Base-by-base conservation (phyloP, 2,329 filamentous ascomycete species). In the Pseudogymnoascus sp. region DNA sequence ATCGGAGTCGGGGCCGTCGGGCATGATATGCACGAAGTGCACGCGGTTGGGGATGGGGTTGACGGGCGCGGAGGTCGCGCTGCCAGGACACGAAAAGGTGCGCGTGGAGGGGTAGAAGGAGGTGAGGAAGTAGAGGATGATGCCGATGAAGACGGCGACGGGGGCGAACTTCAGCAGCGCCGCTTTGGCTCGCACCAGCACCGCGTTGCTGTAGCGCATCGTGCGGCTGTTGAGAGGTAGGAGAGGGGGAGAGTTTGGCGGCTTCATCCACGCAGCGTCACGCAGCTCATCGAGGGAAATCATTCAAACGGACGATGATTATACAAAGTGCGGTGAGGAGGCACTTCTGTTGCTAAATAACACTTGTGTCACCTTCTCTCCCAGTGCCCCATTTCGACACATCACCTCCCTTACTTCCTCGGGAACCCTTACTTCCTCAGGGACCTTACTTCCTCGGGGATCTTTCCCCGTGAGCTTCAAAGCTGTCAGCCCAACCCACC, bases 21-120 rank as follows among this genome's bases (percentile, higher is more conserved):
- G 49, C 16, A 68, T 64, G 36, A 72, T 62, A 64, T 67, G 69
- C 43, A 72, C 63, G 36, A 70, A 72, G 59, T 72, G 71, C 3
- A 72, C 70, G 37, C 68, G 63, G 46, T 69, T 68, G 4, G 71
- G 71, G 11, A 72, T 71, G 34, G 60, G 16, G 16, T 42, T 16
- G n/a, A 42, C 8, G 38, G 16, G 16, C 8, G 8, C 9, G 38
- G 38, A 11, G 16, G 8, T 16, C 16, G 38, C 16, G 38, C 8
- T n/a, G n/a, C n/a, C n/a, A n/a, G 38, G 38, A 18, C 38, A 42
- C 8, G 38, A 18, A 16, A 42, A 42, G 38, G 8, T 42, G 38
- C 38, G 38, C 16, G 38, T 42, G 8, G 16, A 18, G n/a, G 38
- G 38, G 16, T 42, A 42, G 16, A 16, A 18, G 3, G 38, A 42